These are phyloP conservation scores for Parafenestella ontariensis DNA, from an alignment of 2,329 filamentous ascomycete species.

Conservation along the genomic window DNA sequence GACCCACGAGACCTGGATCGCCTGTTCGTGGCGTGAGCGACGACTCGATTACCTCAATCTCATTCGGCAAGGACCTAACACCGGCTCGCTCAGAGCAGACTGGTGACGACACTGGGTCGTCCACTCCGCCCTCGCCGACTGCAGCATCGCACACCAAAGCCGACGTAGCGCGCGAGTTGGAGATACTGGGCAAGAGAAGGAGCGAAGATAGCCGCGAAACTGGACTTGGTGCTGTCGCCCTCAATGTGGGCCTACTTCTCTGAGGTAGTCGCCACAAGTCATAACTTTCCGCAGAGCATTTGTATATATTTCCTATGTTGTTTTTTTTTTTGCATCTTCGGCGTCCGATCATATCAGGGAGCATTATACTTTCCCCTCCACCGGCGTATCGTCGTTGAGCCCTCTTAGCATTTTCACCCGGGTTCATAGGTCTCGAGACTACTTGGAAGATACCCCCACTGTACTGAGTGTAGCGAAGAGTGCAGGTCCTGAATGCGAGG, in stretches of 20 bases:
- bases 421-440: not conserved
- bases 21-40: conserved; percentile 40
- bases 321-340: not conserved
- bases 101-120: conserved; percentile 25
- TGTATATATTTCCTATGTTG: not conserved
- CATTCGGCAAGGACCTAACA: conserved; percentile 43
- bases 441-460: not conserved
- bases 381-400: not conserved
- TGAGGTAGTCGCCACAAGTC: conserved; percentile 10
- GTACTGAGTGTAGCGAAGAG: not conserved
- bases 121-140: conserved; percentile 37
- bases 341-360: not conserved
- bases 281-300: not conserved
- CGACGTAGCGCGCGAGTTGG: conserved; percentile 29
- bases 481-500: not conserved
- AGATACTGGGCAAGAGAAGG: conserved; percentile 28
- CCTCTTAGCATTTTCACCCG: not conserved
- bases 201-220: conserved; percentile 31
- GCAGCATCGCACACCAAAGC: conserved; percentile 29
- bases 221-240: conserved; percentile 24
- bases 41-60: conserved; percentile 41
- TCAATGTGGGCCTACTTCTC: conserved; percentile 33
- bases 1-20: conserved; percentile 29
- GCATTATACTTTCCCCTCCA: not conserved
- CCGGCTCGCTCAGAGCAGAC: conserved; percentile 32